These are phyloP conservation scores for Backusella sp. DNA, from an alignment of 192 early-diverging fungal species.

Conservation along the genomic window DNA sequence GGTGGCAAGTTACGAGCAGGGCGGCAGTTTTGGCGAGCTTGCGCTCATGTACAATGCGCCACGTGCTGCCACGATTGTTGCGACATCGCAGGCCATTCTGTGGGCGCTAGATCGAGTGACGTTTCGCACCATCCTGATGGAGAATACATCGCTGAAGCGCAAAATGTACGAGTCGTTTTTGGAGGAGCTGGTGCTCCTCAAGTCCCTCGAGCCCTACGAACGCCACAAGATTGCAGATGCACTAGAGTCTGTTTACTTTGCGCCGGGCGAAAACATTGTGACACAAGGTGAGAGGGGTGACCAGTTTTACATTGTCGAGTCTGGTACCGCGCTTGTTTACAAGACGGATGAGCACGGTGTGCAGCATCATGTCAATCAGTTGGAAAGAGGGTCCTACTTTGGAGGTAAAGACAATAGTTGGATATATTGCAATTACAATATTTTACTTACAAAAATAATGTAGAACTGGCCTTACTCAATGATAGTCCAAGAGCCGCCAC, in stretches of 20 bases:
- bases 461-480: slow-evolving; percentile 95
- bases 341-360: slow-evolving; percentile 80
- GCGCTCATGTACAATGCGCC: slow-evolving; percentile 99
- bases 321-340: slow-evolving; percentile 80
- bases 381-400: slow-evolving; percentile 92
- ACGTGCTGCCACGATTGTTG: slow-evolving; percentile 91
- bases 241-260: slow-evolving; percentile 88
- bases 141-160: slow-evolving; percentile 92
- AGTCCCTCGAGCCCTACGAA: slow-evolving; percentile 93
- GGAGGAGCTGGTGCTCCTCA: slow-evolving; percentile 86
- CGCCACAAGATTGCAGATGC: slow-evolving; percentile 99
- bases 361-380: slow-evolving; percentile 66
- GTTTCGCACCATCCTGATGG: slow-evolving; percentile 97
- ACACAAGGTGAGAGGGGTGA: slow-evolving; percentile 92
- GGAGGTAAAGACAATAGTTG: slow-evolving; percentile 60
- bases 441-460: not conserved
- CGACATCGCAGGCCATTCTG: slow-evolving; percentile 78
- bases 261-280: slow-evolving; percentile 82
- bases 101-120: slow-evolving; percentile 99
- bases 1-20: slow-evolving; percentile 79
- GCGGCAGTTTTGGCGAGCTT: slow-evolving; percentile 96
- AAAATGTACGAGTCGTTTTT: slow-evolving; percentile 96
- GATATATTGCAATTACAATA: no score
- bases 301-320: slow-evolving; percentile 95
- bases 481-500: slow-evolving; percentile 92